These are phyloP conservation scores for Metschnikowia corniflorae DNA, from an alignment of 805 yeast species.

Conservation along the genomic window DNA sequence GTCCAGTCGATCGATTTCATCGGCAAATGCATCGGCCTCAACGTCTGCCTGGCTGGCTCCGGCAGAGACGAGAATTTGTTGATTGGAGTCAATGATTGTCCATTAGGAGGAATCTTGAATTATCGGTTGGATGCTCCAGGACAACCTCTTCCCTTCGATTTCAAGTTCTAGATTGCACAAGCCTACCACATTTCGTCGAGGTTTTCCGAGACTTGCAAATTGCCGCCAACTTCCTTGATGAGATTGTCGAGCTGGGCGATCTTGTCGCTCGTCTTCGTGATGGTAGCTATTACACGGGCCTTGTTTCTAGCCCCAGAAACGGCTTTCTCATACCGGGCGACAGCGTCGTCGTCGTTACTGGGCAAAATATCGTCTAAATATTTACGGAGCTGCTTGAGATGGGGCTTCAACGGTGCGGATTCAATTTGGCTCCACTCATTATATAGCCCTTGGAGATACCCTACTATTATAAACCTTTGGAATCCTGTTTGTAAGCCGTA, in stretches of 20 bases:
- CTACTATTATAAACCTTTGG: slow-evolving; percentile 65
- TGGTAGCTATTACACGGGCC: slow-evolving; percentile 47
- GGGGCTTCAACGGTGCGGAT: slow-evolving; percentile 9
- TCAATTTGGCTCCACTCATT: slow-evolving; percentile 28
- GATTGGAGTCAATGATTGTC: slow-evolving; percentile 52
- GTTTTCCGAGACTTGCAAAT: slow-evolving; percentile 33
- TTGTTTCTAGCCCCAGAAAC: slow-evolving; percentile 58
- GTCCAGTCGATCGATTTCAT: slow-evolving; percentile 51
- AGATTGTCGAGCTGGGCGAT: slow-evolving; percentile 29
- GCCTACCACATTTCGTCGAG: slow-evolving; percentile 43
- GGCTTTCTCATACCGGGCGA: slow-evolving; percentile 51
- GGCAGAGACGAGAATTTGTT: slow-evolving; percentile 47
- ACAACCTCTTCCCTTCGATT: slow-evolving; percentile 39
- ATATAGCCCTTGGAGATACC: slow-evolving; percentile 57
- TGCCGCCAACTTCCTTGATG: slow-evolving; percentile 37
- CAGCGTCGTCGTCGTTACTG: slow-evolving; percentile 52
- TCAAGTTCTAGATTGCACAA: slow-evolving; percentile 20
- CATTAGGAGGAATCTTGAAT: slow-evolving; percentile 55
- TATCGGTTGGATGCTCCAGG: slow-evolving; percentile 36
- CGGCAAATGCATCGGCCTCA: slow-evolving; percentile 58
- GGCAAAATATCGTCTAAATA: slow-evolving; percentile 13
- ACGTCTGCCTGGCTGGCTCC: slow-evolving; percentile 41
- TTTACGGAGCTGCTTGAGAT: slow-evolving; percentile 30
- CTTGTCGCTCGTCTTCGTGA: slow-evolving; percentile 28
- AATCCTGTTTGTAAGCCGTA: slow-evolving; percentile 79